A percentile compares a stretch with the other conserved stretches of the same genome.
Conservation (phyloP, 2,329 filamentous ascomycete species). For the Trichoderma atroviride region DNA sequence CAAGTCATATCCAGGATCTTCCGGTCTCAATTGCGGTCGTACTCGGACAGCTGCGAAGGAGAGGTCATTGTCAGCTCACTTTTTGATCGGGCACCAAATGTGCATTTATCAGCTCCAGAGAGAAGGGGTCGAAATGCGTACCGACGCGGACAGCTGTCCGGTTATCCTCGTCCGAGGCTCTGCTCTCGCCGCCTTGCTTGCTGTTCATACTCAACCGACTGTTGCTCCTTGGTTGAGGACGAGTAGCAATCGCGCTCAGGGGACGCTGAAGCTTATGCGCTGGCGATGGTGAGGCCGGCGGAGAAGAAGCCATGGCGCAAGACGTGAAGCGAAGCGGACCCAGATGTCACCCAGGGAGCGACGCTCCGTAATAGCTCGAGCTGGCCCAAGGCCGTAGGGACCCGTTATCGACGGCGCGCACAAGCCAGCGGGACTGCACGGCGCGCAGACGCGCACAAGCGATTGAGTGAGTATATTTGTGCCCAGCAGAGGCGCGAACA, state of each 20-base stretch:
- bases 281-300: constrained; percentile 71
- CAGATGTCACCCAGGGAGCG: constrained; percentile 22
- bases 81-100: neutral
- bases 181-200: constrained; percentile 74
- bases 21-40: constrained; percentile 78
- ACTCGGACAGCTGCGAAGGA: constrained; percentile 76
- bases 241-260: constrained; percentile 69
- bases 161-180: constrained; percentile 84
- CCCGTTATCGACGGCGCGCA: constrained; percentile 25
- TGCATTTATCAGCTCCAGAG: neutral
- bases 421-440: constrained; percentile 27
- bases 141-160: constrained; percentile 96
- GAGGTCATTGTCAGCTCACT: constrained; percentile 15
- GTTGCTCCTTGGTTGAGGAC: constrained; percentile 70
- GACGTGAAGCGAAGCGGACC: constrained; percentile 29
- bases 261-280: constrained; percentile 65
- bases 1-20: constrained; percentile 90
- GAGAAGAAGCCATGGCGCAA: constrained; percentile 65
- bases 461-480: neutral
- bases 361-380: constrained; percentile 8
- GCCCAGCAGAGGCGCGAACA: neutral
- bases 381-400: constrained; percentile 12
- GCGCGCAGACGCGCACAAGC: constrained; percentile 27
- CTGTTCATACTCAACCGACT: constrained; percentile 85
- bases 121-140: constrained; percentile 55